Percentiles rank a stretch among this genome's conserved stretches.
Evolutionary conservation across 305 asterid species (phyloP).

Genomic region (Fraxinus dipetala): DNA sequence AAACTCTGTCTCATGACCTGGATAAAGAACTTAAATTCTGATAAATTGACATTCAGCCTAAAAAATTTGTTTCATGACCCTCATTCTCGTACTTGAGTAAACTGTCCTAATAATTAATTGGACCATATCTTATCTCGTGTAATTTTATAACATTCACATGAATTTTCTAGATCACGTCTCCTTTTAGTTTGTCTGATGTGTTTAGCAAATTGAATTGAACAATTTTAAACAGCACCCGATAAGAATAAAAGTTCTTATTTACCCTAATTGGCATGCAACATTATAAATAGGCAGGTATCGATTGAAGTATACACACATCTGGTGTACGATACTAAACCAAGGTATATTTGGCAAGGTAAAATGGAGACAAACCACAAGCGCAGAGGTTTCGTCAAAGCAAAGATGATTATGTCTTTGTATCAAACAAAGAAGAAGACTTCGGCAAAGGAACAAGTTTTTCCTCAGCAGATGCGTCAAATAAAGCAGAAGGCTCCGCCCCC

Average conservation of each 20-base stretch:
- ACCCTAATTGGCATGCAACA: not conserved
- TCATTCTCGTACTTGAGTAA: too few species aligned
- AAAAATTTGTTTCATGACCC: too few species aligned
- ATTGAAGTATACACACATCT: not conserved
- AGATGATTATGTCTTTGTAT: conserved; percentile 42
- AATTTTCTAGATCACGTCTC: too few species aligned
- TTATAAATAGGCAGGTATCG: not conserved
- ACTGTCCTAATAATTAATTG: too few species aligned
- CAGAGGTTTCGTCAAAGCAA: conserved; percentile 42
- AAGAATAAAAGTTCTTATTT: too few species aligned
- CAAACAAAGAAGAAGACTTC: conserved; percentile 30
- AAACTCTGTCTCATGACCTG: not conserved
- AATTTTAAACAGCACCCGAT: too few species aligned
- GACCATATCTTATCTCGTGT: too few species aligned
- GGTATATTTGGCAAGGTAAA: not conserved
- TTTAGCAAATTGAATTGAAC: too few species aligned
- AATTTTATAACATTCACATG: too few species aligned
- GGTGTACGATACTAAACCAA: not conserved
- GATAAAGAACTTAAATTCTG: too few species aligned
- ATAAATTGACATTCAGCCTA: not conserved
- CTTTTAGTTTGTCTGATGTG: too few species aligned
- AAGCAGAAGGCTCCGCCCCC: not conserved
- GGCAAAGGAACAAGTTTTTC: not conserved
- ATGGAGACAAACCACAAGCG: conserved; percentile 56
- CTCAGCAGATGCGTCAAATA: too few species aligned